Percentiles rank a stretch among this genome's conserved stretches.
Conservation (phyloP, 2,329 filamentous ascomycete genomes). For the Monilinia polystroma region DNA sequence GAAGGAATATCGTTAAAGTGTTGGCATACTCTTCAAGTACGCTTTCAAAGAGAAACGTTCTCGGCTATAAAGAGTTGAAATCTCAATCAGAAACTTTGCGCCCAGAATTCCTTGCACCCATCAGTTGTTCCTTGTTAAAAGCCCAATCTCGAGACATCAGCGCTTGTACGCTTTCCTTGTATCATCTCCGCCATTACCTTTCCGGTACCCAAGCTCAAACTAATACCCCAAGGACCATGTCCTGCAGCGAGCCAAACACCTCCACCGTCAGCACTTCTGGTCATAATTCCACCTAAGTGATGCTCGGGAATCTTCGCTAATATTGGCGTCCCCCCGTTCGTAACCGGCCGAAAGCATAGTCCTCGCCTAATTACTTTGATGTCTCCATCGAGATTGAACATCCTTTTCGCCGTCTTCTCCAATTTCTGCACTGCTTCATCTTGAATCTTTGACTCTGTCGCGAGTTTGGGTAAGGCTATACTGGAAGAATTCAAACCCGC, state of each 20-base stretch:
- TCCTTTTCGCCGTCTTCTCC: conserved; percentile 47
- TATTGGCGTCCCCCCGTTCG: conserved; percentile 62
- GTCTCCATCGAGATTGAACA: conserved; percentile 47
- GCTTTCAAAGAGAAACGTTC: not conserved
- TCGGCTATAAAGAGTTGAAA: not conserved
- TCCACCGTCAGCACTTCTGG: conserved; percentile 46
- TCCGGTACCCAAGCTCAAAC: conserved; percentile 64
- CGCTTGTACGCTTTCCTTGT: conserved; percentile 55
- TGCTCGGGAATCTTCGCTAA: conserved; percentile 57
- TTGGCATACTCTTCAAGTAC: not conserved
- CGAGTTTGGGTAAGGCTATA: conserved; percentile 58
- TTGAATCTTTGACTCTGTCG: conserved; percentile 51
- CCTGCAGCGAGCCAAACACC: conserved; percentile 71
- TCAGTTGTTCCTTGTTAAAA: conserved; percentile 30
- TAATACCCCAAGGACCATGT: conserved; percentile 76
- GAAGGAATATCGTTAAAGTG: not conserved
- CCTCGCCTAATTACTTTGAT: conserved; percentile 62
- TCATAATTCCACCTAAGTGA: conserved; percentile 51
- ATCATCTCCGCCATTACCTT: conserved; percentile 70
- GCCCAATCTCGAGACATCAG: conserved; percentile 56
- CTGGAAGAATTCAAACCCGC: conserved; percentile 65
- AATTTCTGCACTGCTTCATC: conserved; percentile 50
- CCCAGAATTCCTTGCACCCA: not conserved
- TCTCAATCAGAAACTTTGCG: not conserved
- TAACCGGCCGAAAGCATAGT: conserved; percentile 72